Evolutionary conservation across 306 rosid genomes (phyloP).

Genomic region (Pyrus pyrifolia): DNA sequence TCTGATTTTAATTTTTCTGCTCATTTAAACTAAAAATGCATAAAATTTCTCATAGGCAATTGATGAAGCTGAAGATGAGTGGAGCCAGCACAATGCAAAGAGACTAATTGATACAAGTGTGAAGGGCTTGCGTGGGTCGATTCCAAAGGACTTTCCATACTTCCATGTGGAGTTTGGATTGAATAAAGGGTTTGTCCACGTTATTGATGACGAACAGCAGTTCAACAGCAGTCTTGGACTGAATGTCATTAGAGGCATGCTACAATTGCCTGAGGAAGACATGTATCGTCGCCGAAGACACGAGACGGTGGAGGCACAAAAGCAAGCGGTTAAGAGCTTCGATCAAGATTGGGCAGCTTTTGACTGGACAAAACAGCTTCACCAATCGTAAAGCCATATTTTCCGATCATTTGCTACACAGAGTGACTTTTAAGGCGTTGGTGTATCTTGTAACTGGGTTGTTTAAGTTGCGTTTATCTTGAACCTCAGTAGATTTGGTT

Average conservation of each 20-base stretch:
- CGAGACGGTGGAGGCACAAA: slow-evolving; percentile 53
- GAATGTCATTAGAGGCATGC: slow-evolving; percentile 83
- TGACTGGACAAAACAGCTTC: slow-evolving; percentile 82
- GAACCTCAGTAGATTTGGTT: too few species aligned
- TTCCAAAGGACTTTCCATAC: slow-evolving; percentile 71
- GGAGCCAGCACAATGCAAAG: slow-evolving; percentile 93
- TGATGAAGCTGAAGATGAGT: slow-evolving; percentile 88
- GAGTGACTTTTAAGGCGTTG: too few species aligned
- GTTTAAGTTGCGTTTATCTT: too few species aligned
- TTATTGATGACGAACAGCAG: slow-evolving; percentile 70
- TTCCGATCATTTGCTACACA: background rate
- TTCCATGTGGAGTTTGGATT: slow-evolving; percentile 86
- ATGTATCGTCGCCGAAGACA: slow-evolving; percentile 62
- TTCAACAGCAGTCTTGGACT: slow-evolving; percentile 64
- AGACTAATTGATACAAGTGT: slow-evolving; percentile 71
- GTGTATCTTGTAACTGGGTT: too few species aligned
- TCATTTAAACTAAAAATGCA: background rate
- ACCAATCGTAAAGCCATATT: slow-evolving; percentile 9
- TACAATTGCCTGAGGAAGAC: slow-evolving; percentile 64
- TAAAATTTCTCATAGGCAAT: slow-evolving; percentile 46
- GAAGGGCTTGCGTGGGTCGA: slow-evolving; percentile 74
- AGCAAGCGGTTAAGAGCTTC: slow-evolving; percentile 58
- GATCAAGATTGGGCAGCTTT: slow-evolving; percentile 56
- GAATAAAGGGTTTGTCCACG: slow-evolving; percentile 74
- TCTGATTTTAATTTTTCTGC: background rate